Percentiles rank a stretch among this genome's conserved stretches.
Evolutionary conservation across 768 basidiomycete genomes (phyloP).

Genomic region (Cytidiella melzeri): DNA sequence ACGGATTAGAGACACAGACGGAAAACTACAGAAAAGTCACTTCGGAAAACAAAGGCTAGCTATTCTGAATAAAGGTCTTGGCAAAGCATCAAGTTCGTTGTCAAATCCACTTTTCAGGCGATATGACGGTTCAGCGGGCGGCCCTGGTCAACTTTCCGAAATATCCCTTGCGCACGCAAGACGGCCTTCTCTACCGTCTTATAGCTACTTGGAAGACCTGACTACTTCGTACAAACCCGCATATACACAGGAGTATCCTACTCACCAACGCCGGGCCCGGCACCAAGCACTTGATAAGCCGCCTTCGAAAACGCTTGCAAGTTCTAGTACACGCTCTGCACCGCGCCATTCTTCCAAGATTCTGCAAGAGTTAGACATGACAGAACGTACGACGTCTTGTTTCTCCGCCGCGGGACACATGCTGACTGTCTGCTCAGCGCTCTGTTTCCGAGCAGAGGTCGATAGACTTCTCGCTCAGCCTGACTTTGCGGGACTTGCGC

Average conservation of each 20-base stretch:
- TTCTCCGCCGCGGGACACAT: not conserved
- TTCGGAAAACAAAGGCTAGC: slow-evolving; percentile 58
- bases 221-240: too few species aligned
- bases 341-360: slow-evolving; percentile 9
- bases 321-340: slow-evolving; percentile 14
- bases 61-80: slow-evolving; percentile 33
- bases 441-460: slow-evolving; percentile 12
- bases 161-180: slow-evolving; percentile 23
- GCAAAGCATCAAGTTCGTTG: slow-evolving; percentile 1
- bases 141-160: not conserved
- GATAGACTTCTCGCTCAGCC: slow-evolving; percentile 12
- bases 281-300: not conserved
- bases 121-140: not conserved
- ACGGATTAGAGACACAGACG: slow-evolving; percentile 48
- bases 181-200: not conserved
- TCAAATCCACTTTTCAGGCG: not conserved
- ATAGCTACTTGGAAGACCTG: too few species aligned
- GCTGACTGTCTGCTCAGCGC: not conserved
- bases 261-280: not conserved
- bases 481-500: slow-evolving; percentile 14
- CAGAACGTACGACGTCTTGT: slow-evolving; percentile 13
- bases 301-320: slow-evolving; percentile 1
- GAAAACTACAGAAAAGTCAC: slow-evolving; percentile 50
- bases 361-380: slow-evolving; percentile 11
- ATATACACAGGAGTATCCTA: slow-evolving; percentile 1